phyloP scores from a whole-genome alignment of 2,329 filamentous ascomycete genomes.

The Samsoniella hepiali region DNA sequence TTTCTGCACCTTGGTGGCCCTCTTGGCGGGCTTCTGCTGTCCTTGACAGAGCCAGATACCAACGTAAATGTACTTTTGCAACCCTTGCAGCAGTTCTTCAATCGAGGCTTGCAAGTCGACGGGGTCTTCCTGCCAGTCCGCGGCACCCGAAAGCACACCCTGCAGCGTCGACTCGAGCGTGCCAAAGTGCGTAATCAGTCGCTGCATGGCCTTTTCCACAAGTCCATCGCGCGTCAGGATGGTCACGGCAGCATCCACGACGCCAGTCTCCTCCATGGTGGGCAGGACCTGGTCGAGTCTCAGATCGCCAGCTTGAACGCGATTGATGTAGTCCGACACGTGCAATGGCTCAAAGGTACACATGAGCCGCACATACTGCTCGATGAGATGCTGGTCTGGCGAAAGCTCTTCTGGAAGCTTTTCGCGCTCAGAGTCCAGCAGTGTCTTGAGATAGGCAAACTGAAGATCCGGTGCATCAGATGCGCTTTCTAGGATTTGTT shows the following conservation, averaged over 20 bases:
- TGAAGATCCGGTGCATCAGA: constrained; percentile 61
- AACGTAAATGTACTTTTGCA: constrained; percentile 88
- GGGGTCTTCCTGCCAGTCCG: constrained; percentile 52
- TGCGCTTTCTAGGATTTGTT: constrained; percentile 60
- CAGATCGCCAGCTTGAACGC: constrained; percentile 73
- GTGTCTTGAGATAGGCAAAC: constrained; percentile 70
- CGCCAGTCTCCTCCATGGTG: constrained; percentile 82
- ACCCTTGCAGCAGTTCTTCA: constrained; percentile 68
- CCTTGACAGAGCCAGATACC: constrained; percentile 94
- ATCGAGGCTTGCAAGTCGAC: constrained; percentile 58
- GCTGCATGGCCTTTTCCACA: constrained; percentile 75
- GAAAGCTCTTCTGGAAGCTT: constrained; percentile 28
- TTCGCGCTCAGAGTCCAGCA: constrained; percentile 61
- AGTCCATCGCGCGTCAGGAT: constrained; percentile 87
- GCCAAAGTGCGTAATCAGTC: constrained; percentile 75
- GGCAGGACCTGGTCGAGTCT: constrained; percentile 77
- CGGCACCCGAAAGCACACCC: constrained; percentile 64
- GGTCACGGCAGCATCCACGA: constrained; percentile 88
- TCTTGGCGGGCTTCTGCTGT: constrained; percentile 63
- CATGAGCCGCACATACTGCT: constrained; percentile 87
- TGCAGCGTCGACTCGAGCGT: constrained; percentile 76
- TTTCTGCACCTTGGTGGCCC: constrained; percentile 46
- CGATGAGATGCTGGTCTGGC: constrained; percentile 62
- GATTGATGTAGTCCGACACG: constrained; percentile 79
- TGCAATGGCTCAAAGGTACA: constrained; percentile 78